Base-by-base conservation (phyloP, 2,329 filamentous ascomycete species). In the Xylaria sp. region DNA sequence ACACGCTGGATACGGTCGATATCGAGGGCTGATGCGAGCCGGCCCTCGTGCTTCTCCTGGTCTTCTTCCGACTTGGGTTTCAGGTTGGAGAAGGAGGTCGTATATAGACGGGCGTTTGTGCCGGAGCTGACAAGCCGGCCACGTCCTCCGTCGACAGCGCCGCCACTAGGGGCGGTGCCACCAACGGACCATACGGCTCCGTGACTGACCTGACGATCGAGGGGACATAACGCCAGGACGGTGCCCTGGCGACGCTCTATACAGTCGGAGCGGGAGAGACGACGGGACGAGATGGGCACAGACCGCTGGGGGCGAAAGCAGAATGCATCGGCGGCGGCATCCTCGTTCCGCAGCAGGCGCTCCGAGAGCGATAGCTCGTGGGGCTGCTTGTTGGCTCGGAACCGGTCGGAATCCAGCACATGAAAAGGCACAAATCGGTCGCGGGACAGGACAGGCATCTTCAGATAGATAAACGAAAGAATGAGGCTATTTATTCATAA, bases 11-110 rank as follows among this genome's bases (percentile, higher is more conserved):
- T 81, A 46, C 86, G 87, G 72, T 96, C 88, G 62, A 98, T 83
- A n/a, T 91, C 85, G 53, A 98, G 81, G 2, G 95, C 95, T 15
- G 89, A 80, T 8, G 93, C 93, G 57, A 99, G 78, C 27, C 92
- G 87, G 40, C 85, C 84, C 70, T 90, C 86, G 71, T 96, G 90
- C 54, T 85, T 87, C 58, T 89, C 85, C 11, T 83, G 78, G 40
- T 92, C 86, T 37, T 90, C 86, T 37, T 85, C 82, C 1, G 80
- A 72, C 46, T 75, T 80, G 5, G 77, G 73, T 19, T 74, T 75
- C 0, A 73, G 62, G 5, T 72, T 73, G 0, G 78, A 75, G 57
- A 86, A 87, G 0, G 79, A 76, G n/a, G 82, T 83, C 0, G 80
- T 79, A 63, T 83, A 85, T n/a, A 86, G 78, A 4, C 88, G 90